A percentile compares a stretch with the other conserved stretches of the same genome.
phyloP scores from a whole-genome alignment of 202 grass and related monocot species.

The Panicum hallii region DNA sequence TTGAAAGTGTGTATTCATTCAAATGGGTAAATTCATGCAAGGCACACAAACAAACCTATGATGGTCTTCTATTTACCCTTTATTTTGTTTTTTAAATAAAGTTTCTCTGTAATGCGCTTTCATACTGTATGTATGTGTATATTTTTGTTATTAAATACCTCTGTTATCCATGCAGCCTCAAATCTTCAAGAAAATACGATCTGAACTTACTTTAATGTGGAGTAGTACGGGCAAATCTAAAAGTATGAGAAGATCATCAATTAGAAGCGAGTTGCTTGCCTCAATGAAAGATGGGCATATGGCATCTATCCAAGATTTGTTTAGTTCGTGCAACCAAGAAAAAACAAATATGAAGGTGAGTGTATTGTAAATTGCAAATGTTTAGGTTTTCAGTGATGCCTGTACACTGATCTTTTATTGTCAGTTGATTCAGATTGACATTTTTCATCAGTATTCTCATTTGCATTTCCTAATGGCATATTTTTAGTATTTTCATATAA shows the following conservation, averaged over 20 bases:
- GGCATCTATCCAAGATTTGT: constrained; percentile 57
- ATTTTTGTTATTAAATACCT: constrained; percentile 44
- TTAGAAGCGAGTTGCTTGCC: constrained; percentile 63
- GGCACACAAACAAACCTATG: constrained; percentile 10
- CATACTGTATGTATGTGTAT: constrained; percentile 9
- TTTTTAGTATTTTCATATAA: constrained; percentile 1
- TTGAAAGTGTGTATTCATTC: background rate
- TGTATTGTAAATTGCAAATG: constrained; percentile 35
- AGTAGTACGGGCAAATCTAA: constrained; percentile 66
- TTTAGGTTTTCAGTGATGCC: constrained; percentile 20
- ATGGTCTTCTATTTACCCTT: constrained; percentile 19
- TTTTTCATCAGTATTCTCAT: constrained; percentile 17
- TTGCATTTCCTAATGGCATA: constrained; percentile 15
- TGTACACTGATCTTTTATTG: constrained; percentile 36
- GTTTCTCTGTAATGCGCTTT: constrained; percentile 15
- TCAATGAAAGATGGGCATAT: constrained; percentile 52
- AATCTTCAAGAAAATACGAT: constrained; percentile 73
- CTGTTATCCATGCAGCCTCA: constrained; percentile 67
- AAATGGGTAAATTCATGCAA: constrained; percentile 3
- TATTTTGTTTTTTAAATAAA: background rate
- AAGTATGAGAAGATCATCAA: constrained; percentile 75
- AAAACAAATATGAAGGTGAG: constrained; percentile 72
- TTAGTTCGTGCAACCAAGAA: constrained; percentile 60
- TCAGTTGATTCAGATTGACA: constrained; percentile 20
- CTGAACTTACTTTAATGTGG: constrained; percentile 97